phyloP scores from a whole-genome alignment of 169 alveolate species.

The Plasmodium malariae region DNA sequence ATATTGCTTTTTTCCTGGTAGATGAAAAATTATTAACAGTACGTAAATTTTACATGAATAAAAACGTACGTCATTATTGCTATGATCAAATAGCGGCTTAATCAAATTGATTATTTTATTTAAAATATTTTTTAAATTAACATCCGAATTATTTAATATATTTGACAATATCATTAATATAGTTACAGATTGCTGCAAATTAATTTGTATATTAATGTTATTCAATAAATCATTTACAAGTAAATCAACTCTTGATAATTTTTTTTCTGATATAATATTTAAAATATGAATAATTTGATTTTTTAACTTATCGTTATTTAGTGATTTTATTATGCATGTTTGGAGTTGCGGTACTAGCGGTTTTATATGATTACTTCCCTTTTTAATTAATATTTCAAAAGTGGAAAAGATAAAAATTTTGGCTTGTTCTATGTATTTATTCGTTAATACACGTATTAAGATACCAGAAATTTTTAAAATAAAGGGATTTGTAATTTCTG shows the following conservation, averaged over 20 bases:
- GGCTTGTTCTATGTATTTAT: slow-evolving; percentile 74
- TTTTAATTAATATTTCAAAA: slow-evolving; percentile 68
- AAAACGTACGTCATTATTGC: slow-evolving; percentile 48
- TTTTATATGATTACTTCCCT: slow-evolving; percentile 55
- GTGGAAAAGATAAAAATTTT: slow-evolving; percentile 57
- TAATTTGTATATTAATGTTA: slow-evolving; percentile 61
- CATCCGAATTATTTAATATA: slow-evolving; percentile 40
- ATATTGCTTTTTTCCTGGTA: slow-evolving; percentile 53
- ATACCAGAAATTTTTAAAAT: slow-evolving; percentile 71
- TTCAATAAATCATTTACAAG: slow-evolving; percentile 69
- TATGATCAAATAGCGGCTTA: slow-evolving; percentile 34
- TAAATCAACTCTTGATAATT: slow-evolving; percentile 69
- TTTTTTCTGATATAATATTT: slow-evolving; percentile 72
- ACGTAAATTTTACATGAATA: slow-evolving; percentile 65
- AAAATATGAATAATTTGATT: slow-evolving; percentile 73
- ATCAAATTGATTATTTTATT: slow-evolving; percentile 55
- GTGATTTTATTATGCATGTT: slow-evolving; percentile 74
- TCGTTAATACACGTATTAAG: slow-evolving; percentile 68
- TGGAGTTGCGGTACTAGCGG: slow-evolving; percentile 76
- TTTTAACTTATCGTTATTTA: slow-evolving; percentile 70
- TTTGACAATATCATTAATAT: slow-evolving; percentile 73
- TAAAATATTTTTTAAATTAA: slow-evolving; percentile 37
- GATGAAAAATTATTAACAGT: slow-evolving; percentile 41
- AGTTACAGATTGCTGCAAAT: slow-evolving; percentile 41
- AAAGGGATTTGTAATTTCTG: slow-evolving; percentile 17